Conservation (phyloP, 2,329 filamentous ascomycete species). For the Monilinia fructicola region DNA sequence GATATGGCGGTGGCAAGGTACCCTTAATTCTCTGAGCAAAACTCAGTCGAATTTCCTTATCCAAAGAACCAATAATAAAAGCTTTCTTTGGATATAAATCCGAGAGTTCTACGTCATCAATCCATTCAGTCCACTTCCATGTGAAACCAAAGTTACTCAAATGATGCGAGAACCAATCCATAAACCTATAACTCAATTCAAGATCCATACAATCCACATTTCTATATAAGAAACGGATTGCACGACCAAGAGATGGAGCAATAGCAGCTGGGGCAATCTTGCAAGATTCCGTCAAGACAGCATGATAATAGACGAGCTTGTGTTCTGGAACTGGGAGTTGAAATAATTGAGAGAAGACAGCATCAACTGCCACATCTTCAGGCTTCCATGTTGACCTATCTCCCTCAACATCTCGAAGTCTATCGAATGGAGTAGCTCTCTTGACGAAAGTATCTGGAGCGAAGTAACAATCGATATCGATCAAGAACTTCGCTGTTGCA, state of each 20-base stretch:
- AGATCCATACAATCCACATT: constrained; percentile 81
- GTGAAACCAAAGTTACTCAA: constrained; percentile 98
- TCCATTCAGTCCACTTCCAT: constrained; percentile 99
- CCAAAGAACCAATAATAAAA: constrained; percentile 85
- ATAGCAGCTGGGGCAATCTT: constrained; percentile 96
- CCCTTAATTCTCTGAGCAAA: constrained; percentile 96
- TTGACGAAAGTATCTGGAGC: constrained; percentile 87
- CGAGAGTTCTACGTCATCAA: constrained; percentile 76
- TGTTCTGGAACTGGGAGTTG: constrained; percentile 84
- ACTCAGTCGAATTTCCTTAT: constrained; percentile 95
- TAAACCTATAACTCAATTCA: constrained; percentile 80
- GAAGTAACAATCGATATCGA: constrained; percentile 95
- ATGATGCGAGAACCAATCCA: constrained; percentile 98
- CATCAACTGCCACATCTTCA: constrained; percentile 95
- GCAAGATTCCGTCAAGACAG: constrained; percentile 90
- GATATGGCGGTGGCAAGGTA: constrained; percentile 82
- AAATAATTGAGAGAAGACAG: constrained; percentile 93
- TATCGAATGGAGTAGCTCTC: constrained; percentile 88
- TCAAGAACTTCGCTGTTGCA: constrained; percentile 80
- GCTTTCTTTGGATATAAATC: constrained; percentile 84
- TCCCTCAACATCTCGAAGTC: constrained; percentile 67
- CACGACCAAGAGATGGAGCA: constrained; percentile 86
- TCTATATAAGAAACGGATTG: constrained; percentile 87
- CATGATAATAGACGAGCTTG: constrained; percentile 95
- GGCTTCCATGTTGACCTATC: constrained; percentile 87